phyloP scores from a whole-genome alignment of 129 eudicot species.

The Mikania micrantha region DNA sequence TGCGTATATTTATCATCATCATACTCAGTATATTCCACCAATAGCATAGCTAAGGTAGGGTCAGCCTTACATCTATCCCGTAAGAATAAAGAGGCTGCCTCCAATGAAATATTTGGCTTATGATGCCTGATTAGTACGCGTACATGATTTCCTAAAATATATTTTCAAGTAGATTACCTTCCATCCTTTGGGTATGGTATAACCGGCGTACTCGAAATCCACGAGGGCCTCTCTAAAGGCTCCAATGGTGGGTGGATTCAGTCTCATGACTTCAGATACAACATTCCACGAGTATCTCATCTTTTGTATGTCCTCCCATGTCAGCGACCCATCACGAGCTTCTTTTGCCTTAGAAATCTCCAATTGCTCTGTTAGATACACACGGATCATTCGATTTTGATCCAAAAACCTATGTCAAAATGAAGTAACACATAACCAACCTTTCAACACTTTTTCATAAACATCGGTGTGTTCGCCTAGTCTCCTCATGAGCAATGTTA shows the following conservation, averaged over 20 bases:
- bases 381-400: no score
- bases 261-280: slow-evolving; percentile 55
- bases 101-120: no score
- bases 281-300: no score
- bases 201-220: slow-evolving; percentile 50
- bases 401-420: no score
- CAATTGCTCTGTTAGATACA: slow-evolving; percentile 52
- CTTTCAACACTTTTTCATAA: slow-evolving; percentile 46
- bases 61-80: no score
- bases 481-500: slow-evolving; percentile 41
- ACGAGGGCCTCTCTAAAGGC: slow-evolving; percentile 52
- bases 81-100: no score
- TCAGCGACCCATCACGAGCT: slow-evolving; percentile 29
- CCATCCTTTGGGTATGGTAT: slow-evolving; percentile 71
- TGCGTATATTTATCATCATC: no score
- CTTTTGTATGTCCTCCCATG: slow-evolving; percentile 60
- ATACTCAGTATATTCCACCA: no score
- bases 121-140: no score
- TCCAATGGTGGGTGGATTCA: slow-evolving; percentile 38
- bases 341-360: slow-evolving; percentile 42
- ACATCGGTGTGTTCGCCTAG: slow-evolving; percentile 42
- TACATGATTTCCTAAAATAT: background rate
- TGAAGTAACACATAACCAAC: slow-evolving; percentile 28
- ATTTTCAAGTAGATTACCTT: slow-evolving; percentile 28
- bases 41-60: no score